These are phyloP conservation scores for Colletotrichum sp. DNA, from an alignment of 2,329 filamentous ascomycete species.

Conservation along the genomic window DNA sequence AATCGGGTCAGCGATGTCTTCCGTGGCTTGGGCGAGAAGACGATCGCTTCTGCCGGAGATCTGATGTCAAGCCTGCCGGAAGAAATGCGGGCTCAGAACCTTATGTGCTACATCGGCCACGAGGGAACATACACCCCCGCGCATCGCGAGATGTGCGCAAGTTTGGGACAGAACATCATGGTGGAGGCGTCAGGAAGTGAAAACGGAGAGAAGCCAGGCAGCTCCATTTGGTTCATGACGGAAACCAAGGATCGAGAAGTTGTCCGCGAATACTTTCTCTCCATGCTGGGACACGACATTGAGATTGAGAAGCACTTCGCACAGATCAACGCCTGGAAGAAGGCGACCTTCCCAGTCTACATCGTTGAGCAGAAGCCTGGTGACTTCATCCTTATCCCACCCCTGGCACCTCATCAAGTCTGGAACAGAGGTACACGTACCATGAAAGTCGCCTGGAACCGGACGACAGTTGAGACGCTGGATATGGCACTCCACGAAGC, in stretches of 20 bases:
- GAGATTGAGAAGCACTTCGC: constrained; percentile 98
- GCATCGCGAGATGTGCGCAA: constrained; percentile 97
- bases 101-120: constrained; percentile 98
- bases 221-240: constrained; percentile 99
- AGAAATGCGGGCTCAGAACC: constrained; percentile 90
- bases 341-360: constrained; percentile 90
- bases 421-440: constrained; percentile 97
- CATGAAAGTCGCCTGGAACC: constrained; percentile 98
- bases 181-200: constrained; percentile 82
- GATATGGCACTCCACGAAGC: constrained; percentile 87
- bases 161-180: constrained; percentile 97
- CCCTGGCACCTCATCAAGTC: constrained; percentile 93
- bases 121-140: constrained; percentile 96
- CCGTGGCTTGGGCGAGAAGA: constrained; percentile 50
- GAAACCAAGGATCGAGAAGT: constrained; percentile 90
- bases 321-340: constrained; percentile 93
- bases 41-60: constrained; percentile 80
- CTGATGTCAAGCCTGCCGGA: constrained; percentile 90
- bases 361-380: constrained; percentile 89
- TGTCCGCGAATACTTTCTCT: constrained; percentile 92
- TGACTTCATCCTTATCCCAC: constrained; percentile 93
- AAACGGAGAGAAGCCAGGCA: constrained; percentile 80
- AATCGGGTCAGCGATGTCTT: constrained; percentile 36
- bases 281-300: constrained; percentile 92
- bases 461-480: constrained; percentile 90